A percentile compares a stretch with the other conserved stretches of the same genome.
phyloP scores from a whole-genome alignment of 345 rosid genomes.

The Salix exigua region DNA sequence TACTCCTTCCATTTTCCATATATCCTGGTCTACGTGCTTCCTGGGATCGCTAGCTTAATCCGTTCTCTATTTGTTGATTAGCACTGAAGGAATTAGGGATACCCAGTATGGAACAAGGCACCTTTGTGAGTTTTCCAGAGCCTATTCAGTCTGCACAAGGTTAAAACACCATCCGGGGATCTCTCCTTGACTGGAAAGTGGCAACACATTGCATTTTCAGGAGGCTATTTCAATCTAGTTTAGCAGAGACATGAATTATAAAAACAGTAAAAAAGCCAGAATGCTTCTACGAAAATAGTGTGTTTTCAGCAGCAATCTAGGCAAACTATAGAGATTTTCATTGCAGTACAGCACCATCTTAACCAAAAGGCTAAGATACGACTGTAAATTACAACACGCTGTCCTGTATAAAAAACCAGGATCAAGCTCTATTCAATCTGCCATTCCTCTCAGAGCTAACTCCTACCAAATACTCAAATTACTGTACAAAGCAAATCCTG shows the following conservation, averaged over 20 bases:
- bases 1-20: neutral
- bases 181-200: neutral
- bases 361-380: neutral
- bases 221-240: neutral
- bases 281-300: neutral
- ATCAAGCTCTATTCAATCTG: constrained; percentile 6
- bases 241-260: neutral
- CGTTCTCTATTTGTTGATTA: neutral
- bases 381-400: constrained; percentile 3
- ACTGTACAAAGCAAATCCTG: constrained; percentile 18
- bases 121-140: neutral
- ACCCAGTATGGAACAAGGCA: neutral
- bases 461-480: constrained; percentile 10
- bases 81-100: neutral
- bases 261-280: neutral
- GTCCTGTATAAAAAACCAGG: constrained; percentile 26
- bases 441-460: neutral
- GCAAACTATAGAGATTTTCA: neutral
- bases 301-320: neutral
- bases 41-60: neutral
- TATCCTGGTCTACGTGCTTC: no score
- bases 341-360: constrained; percentile 3
- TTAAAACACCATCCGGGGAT: neutral
- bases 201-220: neutral
- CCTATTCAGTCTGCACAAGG: neutral